These are phyloP conservation scores for Diplodia seriata DNA, from an alignment of 2,329 filamentous ascomycete genomes.

Conservation along the genomic window DNA sequence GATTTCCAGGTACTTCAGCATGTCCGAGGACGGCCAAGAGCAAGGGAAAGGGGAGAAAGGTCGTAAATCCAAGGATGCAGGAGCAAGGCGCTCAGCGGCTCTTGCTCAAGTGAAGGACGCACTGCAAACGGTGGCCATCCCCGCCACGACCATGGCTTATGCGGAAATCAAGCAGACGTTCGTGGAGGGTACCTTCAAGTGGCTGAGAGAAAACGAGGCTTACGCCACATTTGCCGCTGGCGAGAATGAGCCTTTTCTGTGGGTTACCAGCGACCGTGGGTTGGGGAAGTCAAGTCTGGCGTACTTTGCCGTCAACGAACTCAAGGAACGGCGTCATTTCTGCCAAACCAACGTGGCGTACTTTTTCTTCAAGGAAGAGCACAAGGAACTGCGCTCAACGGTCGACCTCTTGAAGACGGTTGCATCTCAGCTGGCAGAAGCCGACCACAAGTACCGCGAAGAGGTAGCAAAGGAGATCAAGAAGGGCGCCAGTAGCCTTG, in stretches of 20 bases:
- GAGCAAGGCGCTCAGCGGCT: conserved; percentile 34
- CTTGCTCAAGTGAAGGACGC: conserved; percentile 35
- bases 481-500: conserved; percentile 35
- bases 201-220: conserved; percentile 41
- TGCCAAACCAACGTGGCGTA: conserved; percentile 37
- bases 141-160: conserved; percentile 33
- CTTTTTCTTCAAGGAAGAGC: conserved; percentile 51
- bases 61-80: conserved; percentile 26
- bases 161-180: conserved; percentile 42
- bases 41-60: conserved; percentile 31
- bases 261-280: conserved; percentile 43
- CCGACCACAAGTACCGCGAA: conserved; percentile 43
- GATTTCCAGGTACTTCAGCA: conserved; percentile 9
- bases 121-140: conserved; percentile 35
- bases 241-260: conserved; percentile 37
- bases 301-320: conserved; percentile 34
- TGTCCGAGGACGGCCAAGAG: conserved; percentile 31
- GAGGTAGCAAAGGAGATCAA: conserved; percentile 36
- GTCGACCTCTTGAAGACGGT: conserved; percentile 40
- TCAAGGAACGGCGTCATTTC: conserved; percentile 21
- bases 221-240: conserved; percentile 42
- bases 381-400: conserved; percentile 37
- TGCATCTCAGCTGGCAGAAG: conserved; percentile 44
- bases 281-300: conserved; percentile 48
- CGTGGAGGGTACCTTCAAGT: conserved; percentile 43